Evolutionary conservation across 2,329 filamentous ascomycete species (phyloP).

Genomic region (Cadophora malorum): DNA sequence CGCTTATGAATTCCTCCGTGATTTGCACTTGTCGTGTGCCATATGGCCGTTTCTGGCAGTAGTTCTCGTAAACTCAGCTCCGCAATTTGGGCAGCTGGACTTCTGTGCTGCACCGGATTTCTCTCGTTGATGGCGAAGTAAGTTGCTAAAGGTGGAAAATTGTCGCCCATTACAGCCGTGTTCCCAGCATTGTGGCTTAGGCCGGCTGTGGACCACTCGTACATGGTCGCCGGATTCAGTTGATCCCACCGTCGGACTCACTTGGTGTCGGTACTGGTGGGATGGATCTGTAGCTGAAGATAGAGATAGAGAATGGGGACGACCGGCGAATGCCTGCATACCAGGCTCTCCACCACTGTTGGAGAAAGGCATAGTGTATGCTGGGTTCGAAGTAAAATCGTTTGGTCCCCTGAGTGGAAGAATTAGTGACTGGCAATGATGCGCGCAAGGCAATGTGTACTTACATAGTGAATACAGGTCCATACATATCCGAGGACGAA

Average conservation of each 20-base stretch:
- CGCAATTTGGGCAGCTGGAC: conserved; percentile 87
- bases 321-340: conserved; percentile 39
- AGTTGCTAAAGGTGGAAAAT: conserved; percentile 96
- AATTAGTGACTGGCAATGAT: conserved; percentile 20
- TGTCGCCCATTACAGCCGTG: conserved; percentile 95
- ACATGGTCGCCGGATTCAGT: conserved; percentile 57
- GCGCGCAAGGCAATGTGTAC: conserved; percentile 23
- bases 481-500: conserved; percentile 42
- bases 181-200: conserved; percentile 97
- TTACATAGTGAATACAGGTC: conserved; percentile 43
- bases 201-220: conserved; percentile 75
- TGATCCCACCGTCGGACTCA: conserved; percentile 49
- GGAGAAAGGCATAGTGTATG: conserved; percentile 41
- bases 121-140: conserved; percentile 89
- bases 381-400: conserved; percentile 39
- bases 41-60: conserved; percentile 87
- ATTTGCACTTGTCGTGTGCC: conserved; percentile 91
- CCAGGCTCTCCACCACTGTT: conserved; percentile 34
- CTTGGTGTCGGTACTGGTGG: conserved; percentile 39
- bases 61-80: conserved; percentile 91
- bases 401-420: conserved; percentile 34
- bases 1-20: conserved; percentile 56
- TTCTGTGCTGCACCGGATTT: conserved; percentile 92
- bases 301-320: conserved; percentile 42
- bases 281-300: conserved; percentile 43